Evolutionary conservation across 306 rosid genomes (phyloP), one percentile per base, ranked within the genome.

Genomic region (Quercus ilex): DNA sequence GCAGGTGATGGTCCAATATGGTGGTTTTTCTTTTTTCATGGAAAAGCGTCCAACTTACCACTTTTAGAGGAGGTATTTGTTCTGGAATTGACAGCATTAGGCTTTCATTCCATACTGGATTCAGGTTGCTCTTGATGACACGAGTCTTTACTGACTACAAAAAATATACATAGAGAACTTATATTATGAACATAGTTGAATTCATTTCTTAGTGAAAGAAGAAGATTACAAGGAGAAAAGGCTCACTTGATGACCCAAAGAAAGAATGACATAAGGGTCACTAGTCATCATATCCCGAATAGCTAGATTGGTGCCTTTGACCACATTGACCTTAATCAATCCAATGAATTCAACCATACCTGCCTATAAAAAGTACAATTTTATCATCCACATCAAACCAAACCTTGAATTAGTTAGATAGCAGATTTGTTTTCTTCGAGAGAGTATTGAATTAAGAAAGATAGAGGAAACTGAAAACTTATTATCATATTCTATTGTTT

Each of bases 331-430:
- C 92, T 92, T 95, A 52, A 95, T 83, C 82, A 95, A 81, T 78
- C 99, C 98, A 70, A 95, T 90, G 80, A 95, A 95, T 90, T 95
- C 98, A 73, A 95, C 89, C 99, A 91, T 95, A 80, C 98, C 99
- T 63, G 95, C 99, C 99, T 95, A 87, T 78, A 91, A 73, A 84
- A 73, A 83, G 80, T 80, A 82, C 71, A 84, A 52, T 52, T 8
- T 62, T 53, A 72, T 81, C 59, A 71, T 67, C 71, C 77, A 78
- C 71, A 57, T 62, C 74, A 76, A 57, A 25, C 71, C 14, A 69
- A 82, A 26, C 26, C 3, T 35, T 12, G 43, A 81, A 77, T 35
- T 49, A 49, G 4, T 25, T 56, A 51, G 21, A n/a, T n/a, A 23
- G 26, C 1, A 25, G 0, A 6, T 49, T 26, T 21, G 55, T 7